A percentile compares a stretch with the other conserved stretches of the same genome.
phyloP scores from a whole-genome alignment of 2,329 filamentous ascomycete genomes.

The Huntiella abstrusa region DNA sequence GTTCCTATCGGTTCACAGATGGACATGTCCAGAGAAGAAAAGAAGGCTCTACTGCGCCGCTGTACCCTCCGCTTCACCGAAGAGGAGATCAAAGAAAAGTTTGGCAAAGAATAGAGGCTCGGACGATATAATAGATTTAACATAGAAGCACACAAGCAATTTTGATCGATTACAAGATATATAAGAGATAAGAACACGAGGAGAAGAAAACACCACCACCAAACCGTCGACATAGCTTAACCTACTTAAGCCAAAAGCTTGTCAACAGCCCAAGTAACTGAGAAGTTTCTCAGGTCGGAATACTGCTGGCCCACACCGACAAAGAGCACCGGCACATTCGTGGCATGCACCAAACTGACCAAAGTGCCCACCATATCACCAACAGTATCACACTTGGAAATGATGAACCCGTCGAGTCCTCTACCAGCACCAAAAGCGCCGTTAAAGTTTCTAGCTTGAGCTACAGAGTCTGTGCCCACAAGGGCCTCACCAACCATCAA shows the following conservation, averaged over 20 bases:
- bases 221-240: neutral
- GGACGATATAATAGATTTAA: neutral
- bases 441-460: constrained; percentile 93
- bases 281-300: constrained; percentile 47
- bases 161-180: neutral
- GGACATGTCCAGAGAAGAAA: constrained; percentile 42
- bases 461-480: constrained; percentile 87
- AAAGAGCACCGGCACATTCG: constrained; percentile 88
- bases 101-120: constrained; percentile 14
- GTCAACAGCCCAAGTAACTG: constrained; percentile 51
- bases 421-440: constrained; percentile 67
- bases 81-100: constrained; percentile 43
- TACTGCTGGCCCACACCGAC: constrained; percentile 58
- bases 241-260: constrained; percentile 29
- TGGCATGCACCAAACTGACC: constrained; percentile 94
- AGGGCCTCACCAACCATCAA: constrained; percentile 85
- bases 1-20: constrained; percentile 60
- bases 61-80: constrained; percentile 49
- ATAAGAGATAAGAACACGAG: constrained; percentile 1
- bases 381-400: constrained; percentile 95
- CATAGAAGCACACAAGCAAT: neutral
- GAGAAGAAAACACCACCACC: neutral
- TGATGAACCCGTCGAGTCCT: constrained; percentile 87
- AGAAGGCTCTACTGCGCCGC: constrained; percentile 39
- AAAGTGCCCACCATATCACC: constrained; percentile 97